Conservation (phyloP, 352 stramenopile genomes). For the Blastocystis sp. region DNA sequence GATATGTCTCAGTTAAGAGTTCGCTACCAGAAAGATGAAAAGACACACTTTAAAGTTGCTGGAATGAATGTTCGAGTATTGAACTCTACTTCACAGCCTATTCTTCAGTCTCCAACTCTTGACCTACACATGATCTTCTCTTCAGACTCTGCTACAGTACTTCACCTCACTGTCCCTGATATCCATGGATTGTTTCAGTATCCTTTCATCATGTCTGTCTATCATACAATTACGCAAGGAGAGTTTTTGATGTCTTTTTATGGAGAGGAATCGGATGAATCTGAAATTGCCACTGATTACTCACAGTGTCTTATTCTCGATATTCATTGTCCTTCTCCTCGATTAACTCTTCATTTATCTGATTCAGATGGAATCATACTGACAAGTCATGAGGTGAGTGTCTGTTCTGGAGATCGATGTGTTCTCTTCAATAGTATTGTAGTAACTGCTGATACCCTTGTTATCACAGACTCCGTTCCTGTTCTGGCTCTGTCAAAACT, state of each 20-base stretch:
- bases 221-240: not conserved
- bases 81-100: not conserved
- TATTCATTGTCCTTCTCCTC: not conserved
- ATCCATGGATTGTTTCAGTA: not conserved
- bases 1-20: not conserved
- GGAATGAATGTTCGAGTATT: not conserved
- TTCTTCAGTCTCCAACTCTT: not conserved
- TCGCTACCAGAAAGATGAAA: not conserved
- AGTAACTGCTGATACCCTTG: not conserved
- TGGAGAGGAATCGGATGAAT: not conserved
- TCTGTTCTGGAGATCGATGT: not conserved
- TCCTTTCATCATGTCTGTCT: not conserved
- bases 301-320: not conserved
- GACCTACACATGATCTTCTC: not conserved
- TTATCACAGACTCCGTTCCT: not conserved
- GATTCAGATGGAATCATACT: not conserved
- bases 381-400: not conserved
- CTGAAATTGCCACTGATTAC: not conserved
- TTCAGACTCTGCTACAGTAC: not conserved
- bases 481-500: not conserved
- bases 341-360: not conserved
- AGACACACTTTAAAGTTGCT: not conserved
- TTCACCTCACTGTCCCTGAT: no score
- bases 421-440: slow-evolving; percentile 16
- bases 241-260: not conserved